Evolutionary conservation across 2,329 filamentous ascomycete genomes (phyloP).

Genomic region (Corinectria fuckeliana): DNA sequence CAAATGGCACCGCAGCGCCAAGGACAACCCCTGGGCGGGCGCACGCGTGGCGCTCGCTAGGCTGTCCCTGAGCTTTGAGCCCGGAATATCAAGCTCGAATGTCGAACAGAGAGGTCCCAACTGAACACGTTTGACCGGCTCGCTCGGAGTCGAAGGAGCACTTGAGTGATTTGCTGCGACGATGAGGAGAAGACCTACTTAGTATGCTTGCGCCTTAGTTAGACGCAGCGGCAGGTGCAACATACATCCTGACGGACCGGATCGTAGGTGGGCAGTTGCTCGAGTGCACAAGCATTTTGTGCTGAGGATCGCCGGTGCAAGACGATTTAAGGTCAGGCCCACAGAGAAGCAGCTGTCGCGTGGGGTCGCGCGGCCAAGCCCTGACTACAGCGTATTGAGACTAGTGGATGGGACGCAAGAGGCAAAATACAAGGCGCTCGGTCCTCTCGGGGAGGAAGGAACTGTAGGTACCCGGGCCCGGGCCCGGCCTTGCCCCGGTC

Average conservation of each 20-base stretch:
- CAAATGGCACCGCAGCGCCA: slow-evolving; percentile 18
- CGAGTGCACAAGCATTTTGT: background rate
- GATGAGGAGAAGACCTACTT: too few species aligned
- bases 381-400: slow-evolving; percentile 24
- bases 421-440: background rate
- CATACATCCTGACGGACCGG: background rate
- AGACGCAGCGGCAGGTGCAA: background rate
- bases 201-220: background rate
- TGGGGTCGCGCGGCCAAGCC: slow-evolving; percentile 26
- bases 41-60: slow-evolving; percentile 25
- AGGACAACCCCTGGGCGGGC: slow-evolving; percentile 1
- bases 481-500: slow-evolving; percentile 25
- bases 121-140: background rate
- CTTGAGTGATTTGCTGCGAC: background rate
- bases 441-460: slow-evolving; percentile 4
- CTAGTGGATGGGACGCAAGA: slow-evolving; percentile 18
- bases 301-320: slow-evolving; percentile 10
- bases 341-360: slow-evolving; percentile 14
- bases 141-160: background rate
- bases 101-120: slow-evolving; percentile 9
- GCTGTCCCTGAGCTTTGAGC: slow-evolving; percentile 31
- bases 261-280: background rate
- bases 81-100: slow-evolving; percentile 27
- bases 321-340: slow-evolving; percentile 17
- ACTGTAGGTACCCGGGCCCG: slow-evolving; percentile 34